Evolutionary conservation across 2,329 filamentous ascomycete species (phyloP).

Genomic region (Gnomoniopsis sp.): DNA sequence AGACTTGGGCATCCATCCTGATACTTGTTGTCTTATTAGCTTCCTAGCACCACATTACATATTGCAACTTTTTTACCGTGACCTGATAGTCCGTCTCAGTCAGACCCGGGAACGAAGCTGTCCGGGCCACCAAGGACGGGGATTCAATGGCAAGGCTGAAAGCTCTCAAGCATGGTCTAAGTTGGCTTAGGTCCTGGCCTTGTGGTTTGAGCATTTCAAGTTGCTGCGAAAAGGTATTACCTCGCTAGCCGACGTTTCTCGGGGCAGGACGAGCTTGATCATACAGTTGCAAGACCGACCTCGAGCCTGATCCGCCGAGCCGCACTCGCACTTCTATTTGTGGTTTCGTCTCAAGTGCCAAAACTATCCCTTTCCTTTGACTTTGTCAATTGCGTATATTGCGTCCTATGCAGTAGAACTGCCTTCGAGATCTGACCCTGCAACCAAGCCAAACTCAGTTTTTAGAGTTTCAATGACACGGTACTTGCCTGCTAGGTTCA

Average conservation of each 20-base stretch:
- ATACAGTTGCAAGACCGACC: too few relatives aligned
- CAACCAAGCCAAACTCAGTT: conserved; percentile 9
- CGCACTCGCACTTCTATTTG: neutral
- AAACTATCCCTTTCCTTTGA: neutral
- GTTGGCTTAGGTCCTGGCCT: too few relatives aligned
- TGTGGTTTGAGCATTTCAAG: neutral
- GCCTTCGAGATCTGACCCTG: neutral
- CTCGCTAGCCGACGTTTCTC: neutral
- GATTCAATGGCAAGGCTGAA: neutral
- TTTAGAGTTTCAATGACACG: neutral
- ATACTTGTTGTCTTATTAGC: neutral
- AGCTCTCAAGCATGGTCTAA: neutral
- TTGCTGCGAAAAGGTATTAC: neutral
- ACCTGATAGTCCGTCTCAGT: neutral
- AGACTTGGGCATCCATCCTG: neutral
- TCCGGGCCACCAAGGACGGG: neutral
- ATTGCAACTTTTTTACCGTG: neutral
- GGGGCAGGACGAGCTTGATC: neutral
- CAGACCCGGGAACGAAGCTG: neutral
- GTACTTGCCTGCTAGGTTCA: neutral
- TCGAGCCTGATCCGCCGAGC: neutral
- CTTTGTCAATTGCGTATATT: neutral
- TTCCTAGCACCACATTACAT: neutral
- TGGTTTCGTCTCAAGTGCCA: neutral
- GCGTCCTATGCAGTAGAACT: too few relatives aligned